A percentile compares a stretch with the other conserved stretches of the same genome.
phyloP scores from a whole-genome alignment of 176 grass and related monocot genomes.

The Aegilops speltoides region DNA sequence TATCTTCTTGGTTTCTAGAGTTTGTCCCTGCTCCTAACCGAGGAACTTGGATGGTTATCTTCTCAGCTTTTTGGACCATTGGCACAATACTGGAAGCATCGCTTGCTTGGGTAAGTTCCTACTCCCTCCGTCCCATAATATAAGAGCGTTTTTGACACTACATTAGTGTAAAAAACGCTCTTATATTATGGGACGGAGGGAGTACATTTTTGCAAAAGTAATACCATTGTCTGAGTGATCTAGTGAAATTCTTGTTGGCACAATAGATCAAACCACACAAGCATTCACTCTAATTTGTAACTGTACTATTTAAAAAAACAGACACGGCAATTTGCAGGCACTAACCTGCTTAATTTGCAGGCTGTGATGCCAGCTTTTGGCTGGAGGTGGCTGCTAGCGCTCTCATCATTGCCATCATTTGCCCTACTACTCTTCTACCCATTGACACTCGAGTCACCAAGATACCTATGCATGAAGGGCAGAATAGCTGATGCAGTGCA shows the following conservation, averaged over 20 bases:
- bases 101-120: conserved; percentile 82
- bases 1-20: conserved; percentile 94
- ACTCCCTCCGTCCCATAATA: too few species aligned
- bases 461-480: conserved; percentile 91
- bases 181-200: too few species aligned
- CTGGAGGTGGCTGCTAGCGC: conserved; percentile 86
- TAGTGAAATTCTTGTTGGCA: not conserved
- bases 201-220: conserved; percentile 28
- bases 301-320: not conserved
- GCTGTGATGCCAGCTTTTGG: conserved; percentile 83
- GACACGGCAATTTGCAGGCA: not conserved
- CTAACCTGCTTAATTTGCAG: conserved; percentile 49
- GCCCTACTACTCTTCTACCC: conserved; percentile 82
- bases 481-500: conserved; percentile 61
- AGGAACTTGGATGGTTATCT: conserved; percentile 93
- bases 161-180: too few species aligned
- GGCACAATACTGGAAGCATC: conserved; percentile 98
- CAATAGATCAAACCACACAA: conserved; percentile 10
- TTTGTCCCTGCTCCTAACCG: conserved; percentile 90
- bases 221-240: not conserved
- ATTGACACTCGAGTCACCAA: conserved; percentile 78
- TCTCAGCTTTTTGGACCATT: conserved; percentile 78
- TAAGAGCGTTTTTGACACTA: too few species aligned
- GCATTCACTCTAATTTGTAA: not conserved
- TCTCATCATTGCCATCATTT: conserved; percentile 90